phyloP scores from a whole-genome alignment of 73 alveolate species.

The Paramecium primaurelia region DNA sequence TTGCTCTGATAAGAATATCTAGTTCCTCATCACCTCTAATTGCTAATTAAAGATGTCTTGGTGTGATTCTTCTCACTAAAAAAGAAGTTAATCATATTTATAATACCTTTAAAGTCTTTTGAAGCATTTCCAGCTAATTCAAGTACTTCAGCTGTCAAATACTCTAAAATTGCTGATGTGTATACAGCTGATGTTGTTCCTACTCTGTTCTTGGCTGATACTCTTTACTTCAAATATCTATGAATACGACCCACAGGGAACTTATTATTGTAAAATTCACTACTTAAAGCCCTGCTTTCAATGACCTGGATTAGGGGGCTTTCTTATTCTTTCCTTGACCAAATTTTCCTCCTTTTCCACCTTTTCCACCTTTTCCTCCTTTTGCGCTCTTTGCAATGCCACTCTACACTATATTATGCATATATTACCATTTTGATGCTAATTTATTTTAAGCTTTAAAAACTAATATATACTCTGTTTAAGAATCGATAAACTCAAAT shows the following conservation, averaged over 20 bases:
- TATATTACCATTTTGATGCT: conserved; percentile 40
- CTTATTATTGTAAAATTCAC: conserved; percentile 55
- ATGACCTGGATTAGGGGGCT: conserved; percentile 96
- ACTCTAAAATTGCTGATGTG: conserved; percentile 97
- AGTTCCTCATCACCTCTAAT: conserved; percentile 99
- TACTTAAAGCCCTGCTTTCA: conserved; percentile 96
- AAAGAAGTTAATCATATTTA: background rate
- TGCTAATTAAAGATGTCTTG: conserved; percentile 96
- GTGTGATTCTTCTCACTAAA: conserved; percentile 94
- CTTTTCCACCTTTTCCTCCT: conserved; percentile 92
- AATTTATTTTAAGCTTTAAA: conserved; percentile 13
- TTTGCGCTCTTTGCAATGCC: conserved; percentile 58
- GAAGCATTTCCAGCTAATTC: conserved; percentile 99
- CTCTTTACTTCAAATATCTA: conserved; percentile 91
- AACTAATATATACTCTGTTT: background rate
- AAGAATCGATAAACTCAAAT: conserved; percentile 46
- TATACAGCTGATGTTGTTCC: conserved; percentile 99
- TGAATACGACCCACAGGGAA: conserved; percentile 99
- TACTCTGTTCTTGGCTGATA: conserved; percentile 90
- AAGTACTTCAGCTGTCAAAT: conserved; percentile 97
- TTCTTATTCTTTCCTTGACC: conserved; percentile 83
- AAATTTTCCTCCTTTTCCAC: conserved; percentile 92
- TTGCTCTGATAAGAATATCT: conserved; percentile 96
- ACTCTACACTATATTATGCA: background rate
- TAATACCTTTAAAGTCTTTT: conserved; percentile 85